A percentile compares a stretch with the other conserved stretches of the same genome.
These are phyloP conservation scores for Saitozyma sp. DNA, from an alignment of 768 basidiomycete species.

Conservation along the genomic window DNA sequence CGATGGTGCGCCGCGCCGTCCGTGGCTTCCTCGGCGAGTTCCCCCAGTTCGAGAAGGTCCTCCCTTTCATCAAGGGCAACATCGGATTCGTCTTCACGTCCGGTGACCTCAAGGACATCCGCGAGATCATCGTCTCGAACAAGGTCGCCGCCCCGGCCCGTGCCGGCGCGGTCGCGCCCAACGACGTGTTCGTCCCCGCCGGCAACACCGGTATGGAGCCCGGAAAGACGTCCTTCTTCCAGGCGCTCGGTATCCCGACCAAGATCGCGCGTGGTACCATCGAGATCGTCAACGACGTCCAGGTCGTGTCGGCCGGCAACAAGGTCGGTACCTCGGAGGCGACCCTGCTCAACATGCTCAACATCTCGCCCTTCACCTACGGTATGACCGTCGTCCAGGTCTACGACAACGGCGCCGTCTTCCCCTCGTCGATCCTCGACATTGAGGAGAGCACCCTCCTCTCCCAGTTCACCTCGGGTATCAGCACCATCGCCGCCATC, in stretches of 20 bases:
- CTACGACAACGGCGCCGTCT: slow-evolving; percentile 88
- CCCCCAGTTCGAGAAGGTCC: slow-evolving; percentile 94
- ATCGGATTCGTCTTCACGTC: slow-evolving; percentile 98
- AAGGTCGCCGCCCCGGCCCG: slow-evolving; percentile 98
- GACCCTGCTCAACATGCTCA: slow-evolving; percentile 97
- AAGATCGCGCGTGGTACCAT: slow-evolving; percentile 99
- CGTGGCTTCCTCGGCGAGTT: slow-evolving; percentile 83
- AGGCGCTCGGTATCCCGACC: slow-evolving; percentile 98
- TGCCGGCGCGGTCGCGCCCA: slow-evolving; percentile 92
- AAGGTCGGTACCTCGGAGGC: slow-evolving; percentile 98
- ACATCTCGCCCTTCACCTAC: slow-evolving; percentile 99
- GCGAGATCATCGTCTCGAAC: slow-evolving; percentile 90
- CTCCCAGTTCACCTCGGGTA: slow-evolving; percentile 84
- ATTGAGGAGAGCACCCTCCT: slow-evolving; percentile 87
- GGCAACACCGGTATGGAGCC: slow-evolving; percentile 99
- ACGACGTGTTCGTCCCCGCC: slow-evolving; percentile 86
- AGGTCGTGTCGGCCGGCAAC: slow-evolving; percentile 87
- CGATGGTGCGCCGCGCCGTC: slow-evolving; percentile 98
- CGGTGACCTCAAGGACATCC: slow-evolving; percentile 87
- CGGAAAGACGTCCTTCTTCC: slow-evolving; percentile 99
- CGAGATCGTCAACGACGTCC: slow-evolving; percentile 96
- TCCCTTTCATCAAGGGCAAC: slow-evolving; percentile 94
- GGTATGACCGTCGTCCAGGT: slow-evolving; percentile 99
- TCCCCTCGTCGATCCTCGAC: slow-evolving; percentile 86
- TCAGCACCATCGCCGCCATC: slow-evolving; percentile 93